Evolutionary conservation across 2,329 filamentous ascomycete species (phyloP).

Genomic region (Colletotrichum graminicola): DNA sequence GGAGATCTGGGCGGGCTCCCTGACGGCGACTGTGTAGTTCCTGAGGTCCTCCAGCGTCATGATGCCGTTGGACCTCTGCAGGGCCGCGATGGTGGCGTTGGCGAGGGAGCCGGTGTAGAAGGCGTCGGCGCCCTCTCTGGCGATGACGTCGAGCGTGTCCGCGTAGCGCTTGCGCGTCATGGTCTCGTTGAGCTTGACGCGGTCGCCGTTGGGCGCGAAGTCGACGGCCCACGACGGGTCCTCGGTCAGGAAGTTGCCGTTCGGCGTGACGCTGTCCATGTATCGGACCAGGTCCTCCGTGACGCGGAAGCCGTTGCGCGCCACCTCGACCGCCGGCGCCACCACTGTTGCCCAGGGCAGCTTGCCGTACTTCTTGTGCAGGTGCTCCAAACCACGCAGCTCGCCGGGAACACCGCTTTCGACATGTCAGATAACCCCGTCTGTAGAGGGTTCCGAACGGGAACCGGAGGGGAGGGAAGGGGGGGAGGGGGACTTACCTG

Average conservation of each 20-base stretch:
- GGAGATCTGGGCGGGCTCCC: constrained; percentile 70
- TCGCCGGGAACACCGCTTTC: constrained; percentile 75
- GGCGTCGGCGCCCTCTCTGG: constrained; percentile 71
- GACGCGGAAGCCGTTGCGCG: constrained; percentile 78
- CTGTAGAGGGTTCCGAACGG: background rate
- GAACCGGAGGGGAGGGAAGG: too few species aligned
- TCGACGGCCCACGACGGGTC: constrained; percentile 85
- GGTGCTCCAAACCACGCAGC: constrained; percentile 78
- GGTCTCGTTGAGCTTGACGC: constrained; percentile 75
- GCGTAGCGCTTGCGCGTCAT: constrained; percentile 83
- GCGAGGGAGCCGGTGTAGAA: constrained; percentile 80
- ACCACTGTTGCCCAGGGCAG: constrained; percentile 77
- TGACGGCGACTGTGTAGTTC: constrained; percentile 77
- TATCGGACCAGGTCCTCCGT: constrained; percentile 78
- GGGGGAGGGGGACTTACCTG: constrained; percentile 64
- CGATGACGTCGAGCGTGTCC: constrained; percentile 78
- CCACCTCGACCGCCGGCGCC: constrained; percentile 77
- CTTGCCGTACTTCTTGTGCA: constrained; percentile 76
- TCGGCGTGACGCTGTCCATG: constrained; percentile 65
- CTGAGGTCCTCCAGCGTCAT: constrained; percentile 81
- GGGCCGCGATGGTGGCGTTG: constrained; percentile 74
- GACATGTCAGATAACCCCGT: constrained; percentile 28
- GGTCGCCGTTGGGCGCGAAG: constrained; percentile 81
- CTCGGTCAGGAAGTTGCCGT: constrained; percentile 73
- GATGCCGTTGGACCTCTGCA: constrained; percentile 75